Conservation (phyloP, 2,329 filamentous ascomycete species). For the Ceratocystiopsis brevicomis region DNA sequence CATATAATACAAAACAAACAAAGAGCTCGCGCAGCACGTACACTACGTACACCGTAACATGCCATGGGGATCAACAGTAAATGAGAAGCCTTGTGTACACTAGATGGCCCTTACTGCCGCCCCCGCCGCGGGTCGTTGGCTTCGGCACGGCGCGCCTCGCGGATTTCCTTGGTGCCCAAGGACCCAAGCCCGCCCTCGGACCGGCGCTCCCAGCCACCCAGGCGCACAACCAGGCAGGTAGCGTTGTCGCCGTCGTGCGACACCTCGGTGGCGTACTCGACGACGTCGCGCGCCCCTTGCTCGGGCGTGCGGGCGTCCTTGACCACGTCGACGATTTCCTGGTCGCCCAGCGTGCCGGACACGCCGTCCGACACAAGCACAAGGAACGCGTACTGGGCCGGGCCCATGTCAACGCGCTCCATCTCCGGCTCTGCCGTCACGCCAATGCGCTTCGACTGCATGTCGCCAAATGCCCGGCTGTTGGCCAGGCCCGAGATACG, state of each 20-base stretch:
- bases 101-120: conserved; percentile 21
- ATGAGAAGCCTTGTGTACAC: too few species aligned
- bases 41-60: neutral
- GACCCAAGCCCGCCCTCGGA: conserved; percentile 76
- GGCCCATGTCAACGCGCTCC: conserved; percentile 54
- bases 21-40: neutral
- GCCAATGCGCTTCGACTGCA: conserved; percentile 76
- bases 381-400: conserved; percentile 76
- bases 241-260: conserved; percentile 47
- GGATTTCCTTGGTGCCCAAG: conserved; percentile 76
- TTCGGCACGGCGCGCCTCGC: conserved; percentile 65
- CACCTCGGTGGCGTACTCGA: conserved; percentile 78
- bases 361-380: conserved; percentile 81
- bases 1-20: conserved; percentile 1
- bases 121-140: conserved; percentile 63
- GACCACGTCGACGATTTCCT: conserved; percentile 89
- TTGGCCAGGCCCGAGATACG: conserved; percentile 88
- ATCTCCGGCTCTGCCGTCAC: conserved; percentile 90
- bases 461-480: conserved; percentile 84
- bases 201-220: conserved; percentile 52
- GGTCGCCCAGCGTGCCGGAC: conserved; percentile 67
- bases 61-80: too few species aligned
- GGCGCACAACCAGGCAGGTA: conserved; percentile 46
- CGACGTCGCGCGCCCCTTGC: conserved; percentile 59
- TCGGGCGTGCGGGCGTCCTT: conserved; percentile 89